A percentile compares a stretch with the other conserved stretches of the same genome.
Evolutionary conservation across 148 eudicot genomes (phyloP).

Genomic region (Cornus florida): DNA sequence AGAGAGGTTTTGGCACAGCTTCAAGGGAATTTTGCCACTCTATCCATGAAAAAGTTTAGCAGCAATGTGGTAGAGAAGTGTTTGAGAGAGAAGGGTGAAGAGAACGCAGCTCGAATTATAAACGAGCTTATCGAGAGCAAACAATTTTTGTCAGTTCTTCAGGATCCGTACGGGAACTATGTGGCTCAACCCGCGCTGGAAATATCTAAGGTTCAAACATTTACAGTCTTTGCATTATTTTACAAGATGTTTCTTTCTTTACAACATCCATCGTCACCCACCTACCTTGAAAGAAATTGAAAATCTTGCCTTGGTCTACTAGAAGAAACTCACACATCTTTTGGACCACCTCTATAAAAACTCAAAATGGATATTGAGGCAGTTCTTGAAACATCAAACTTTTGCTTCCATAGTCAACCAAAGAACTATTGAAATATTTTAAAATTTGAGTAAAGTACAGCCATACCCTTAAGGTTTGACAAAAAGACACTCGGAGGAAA

Average conservation of each 20-base stretch:
- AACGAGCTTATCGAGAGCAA: conserved; percentile 24
- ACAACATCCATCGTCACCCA: no score
- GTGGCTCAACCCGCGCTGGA: conserved; percentile 45
- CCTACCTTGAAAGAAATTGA: no score
- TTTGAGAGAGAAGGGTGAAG: conserved; percentile 15
- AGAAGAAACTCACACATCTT: neutral
- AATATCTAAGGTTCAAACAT: conserved; percentile 28
- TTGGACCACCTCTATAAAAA: neutral
- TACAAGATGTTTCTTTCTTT: neutral
- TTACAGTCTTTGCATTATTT: neutral
- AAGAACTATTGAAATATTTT: no score
- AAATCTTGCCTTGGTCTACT: neutral
- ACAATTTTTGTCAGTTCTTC: conserved; percentile 30
- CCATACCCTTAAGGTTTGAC: no score
- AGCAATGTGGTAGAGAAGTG: conserved; percentile 55
- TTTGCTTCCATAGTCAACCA: no score
- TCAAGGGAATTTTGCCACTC: conserved; percentile 21
- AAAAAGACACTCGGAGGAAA: no score
- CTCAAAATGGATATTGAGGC: no score
- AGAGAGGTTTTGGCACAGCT: conserved; percentile 19
- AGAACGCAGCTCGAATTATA: conserved; percentile 20
- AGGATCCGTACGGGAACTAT: conserved; percentile 47
- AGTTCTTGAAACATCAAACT: no score
- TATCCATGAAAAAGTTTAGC: conserved; percentile 42
- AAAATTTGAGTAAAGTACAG: no score